phyloP scores from a whole-genome alignment of 345 rosid species.

The Xanthoceras sorbifolium region DNA sequence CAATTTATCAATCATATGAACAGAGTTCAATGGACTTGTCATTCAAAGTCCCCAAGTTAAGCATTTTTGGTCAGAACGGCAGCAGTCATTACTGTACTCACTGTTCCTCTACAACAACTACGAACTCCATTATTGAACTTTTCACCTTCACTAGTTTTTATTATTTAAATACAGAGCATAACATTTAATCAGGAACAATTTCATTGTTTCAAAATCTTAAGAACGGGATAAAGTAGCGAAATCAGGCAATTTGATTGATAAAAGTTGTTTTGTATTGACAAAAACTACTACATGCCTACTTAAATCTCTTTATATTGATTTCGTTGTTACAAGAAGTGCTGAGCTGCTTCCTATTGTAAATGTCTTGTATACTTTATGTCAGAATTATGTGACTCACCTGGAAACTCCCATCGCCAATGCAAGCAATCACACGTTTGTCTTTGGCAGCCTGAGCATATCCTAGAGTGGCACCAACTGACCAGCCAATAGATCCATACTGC shows the following conservation, averaged over 20 bases:
- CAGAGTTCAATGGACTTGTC: background rate
- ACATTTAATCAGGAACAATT: background rate
- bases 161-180: background rate
- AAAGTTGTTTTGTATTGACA: background rate
- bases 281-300: background rate
- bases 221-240: background rate
- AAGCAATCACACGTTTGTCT: conserved; percentile 70
- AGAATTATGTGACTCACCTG: conserved; percentile 44
- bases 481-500: conserved; percentile 84
- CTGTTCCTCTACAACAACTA: background rate
- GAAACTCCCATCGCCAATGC: conserved; percentile 80
- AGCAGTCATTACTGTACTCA: background rate
- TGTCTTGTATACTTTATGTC: background rate
- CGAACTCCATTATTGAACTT: background rate
- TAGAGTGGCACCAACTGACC: conserved; percentile 80
- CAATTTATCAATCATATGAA: background rate
- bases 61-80: background rate
- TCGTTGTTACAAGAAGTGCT: background rate
- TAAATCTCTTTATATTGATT: background rate
- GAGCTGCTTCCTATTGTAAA: background rate
- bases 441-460: conserved; percentile 75
- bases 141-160: background rate
- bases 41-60: background rate
- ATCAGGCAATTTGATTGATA: background rate
- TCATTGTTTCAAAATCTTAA: background rate